These are phyloP conservation scores for Sinapis alba DNA, from an alignment of 441 rosid genomes.

Conservation along the genomic window DNA sequence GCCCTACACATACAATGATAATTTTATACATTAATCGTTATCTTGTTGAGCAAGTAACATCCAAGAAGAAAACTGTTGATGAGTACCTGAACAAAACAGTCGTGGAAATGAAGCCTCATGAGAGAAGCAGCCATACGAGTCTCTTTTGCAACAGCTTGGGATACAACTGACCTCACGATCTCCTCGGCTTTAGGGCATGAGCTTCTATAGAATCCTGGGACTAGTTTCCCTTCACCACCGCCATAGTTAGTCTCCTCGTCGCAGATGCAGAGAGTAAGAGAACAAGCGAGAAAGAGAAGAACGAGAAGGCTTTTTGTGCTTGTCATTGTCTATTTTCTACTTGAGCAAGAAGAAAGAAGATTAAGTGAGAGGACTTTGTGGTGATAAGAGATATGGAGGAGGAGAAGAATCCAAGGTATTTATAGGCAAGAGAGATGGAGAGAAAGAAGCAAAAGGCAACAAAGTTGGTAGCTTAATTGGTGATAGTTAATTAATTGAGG, in stretches of 20 bases:
- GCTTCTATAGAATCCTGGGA: constrained; percentile 73
- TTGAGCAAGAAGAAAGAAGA: constrained; percentile 12
- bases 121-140: constrained; percentile 90
- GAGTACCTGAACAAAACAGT: constrained; percentile 87
- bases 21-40: constrained; percentile 9
- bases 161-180: constrained; percentile 69
- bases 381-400: constrained; percentile 25
- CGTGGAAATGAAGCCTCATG: constrained; percentile 91
- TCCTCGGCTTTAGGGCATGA: constrained; percentile 79
- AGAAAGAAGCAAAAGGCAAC: constrained; percentile 23
- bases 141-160: constrained; percentile 74
- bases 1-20: constrained; percentile 51
- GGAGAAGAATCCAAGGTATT: constrained; percentile 21
- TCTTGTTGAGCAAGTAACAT: constrained; percentile 9
- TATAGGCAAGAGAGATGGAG: constrained; percentile 31
- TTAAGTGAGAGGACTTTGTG: constrained; percentile 13
- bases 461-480: constrained; percentile 34
- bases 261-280: constrained; percentile 49
- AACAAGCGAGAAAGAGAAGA: constrained; percentile 43
- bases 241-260: constrained; percentile 39
- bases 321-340: constrained; percentile 8
- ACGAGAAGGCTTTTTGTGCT: constrained; percentile 34
- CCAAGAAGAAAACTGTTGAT: background rate
- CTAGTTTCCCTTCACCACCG: constrained; percentile 44
- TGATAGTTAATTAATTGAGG: background rate